Conservation (phyloP, 2,329 filamentous ascomycete species). For the Verticillium dahliae region DNA sequence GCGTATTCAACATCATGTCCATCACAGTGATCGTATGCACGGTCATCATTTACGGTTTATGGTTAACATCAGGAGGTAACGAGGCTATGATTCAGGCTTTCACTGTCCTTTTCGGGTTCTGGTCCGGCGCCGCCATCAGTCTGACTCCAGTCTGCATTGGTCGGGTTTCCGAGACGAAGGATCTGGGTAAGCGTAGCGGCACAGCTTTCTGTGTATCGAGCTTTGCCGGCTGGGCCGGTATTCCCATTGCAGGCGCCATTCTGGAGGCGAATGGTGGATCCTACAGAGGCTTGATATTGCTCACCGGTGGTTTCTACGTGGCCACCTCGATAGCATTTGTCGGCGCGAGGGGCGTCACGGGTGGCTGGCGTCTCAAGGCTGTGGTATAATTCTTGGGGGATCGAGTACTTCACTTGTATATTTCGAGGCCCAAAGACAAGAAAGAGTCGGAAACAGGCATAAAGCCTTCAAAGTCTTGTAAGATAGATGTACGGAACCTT, state of each 20-base stretch:
- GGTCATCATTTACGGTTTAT: slow-evolving; percentile 46
- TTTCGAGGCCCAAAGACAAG: no score
- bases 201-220: slow-evolving; percentile 64
- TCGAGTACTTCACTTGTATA: no score
- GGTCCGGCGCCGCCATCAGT: slow-evolving; percentile 62
- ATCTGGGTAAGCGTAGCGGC: slow-evolving; percentile 64
- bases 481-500: no score
- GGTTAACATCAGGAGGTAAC: slow-evolving; percentile 46
- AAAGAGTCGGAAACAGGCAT: no score
- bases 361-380: slow-evolving; percentile 9
- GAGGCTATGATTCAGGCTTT: slow-evolving; percentile 52
- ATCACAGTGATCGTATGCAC: slow-evolving; percentile 42
- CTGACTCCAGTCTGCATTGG: slow-evolving; percentile 67
- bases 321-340: slow-evolving; percentile 26
- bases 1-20: slow-evolving; percentile 65
- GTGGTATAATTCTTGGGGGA: neutral
- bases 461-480: no score
- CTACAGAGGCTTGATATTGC: slow-evolving; percentile 48
- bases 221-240: slow-evolving; percentile 49
- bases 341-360: slow-evolving; percentile 14
- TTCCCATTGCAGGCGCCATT: slow-evolving; percentile 52
- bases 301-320: slow-evolving; percentile 42
- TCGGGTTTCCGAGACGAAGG: slow-evolving; percentile 60
- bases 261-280: slow-evolving; percentile 35
- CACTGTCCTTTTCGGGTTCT: slow-evolving; percentile 62